Percentiles rank a stretch among this genome's conserved stretches.
phyloP scores from a whole-genome alignment of 176 grass and related monocot species.

The Oryza glumipatula region DNA sequence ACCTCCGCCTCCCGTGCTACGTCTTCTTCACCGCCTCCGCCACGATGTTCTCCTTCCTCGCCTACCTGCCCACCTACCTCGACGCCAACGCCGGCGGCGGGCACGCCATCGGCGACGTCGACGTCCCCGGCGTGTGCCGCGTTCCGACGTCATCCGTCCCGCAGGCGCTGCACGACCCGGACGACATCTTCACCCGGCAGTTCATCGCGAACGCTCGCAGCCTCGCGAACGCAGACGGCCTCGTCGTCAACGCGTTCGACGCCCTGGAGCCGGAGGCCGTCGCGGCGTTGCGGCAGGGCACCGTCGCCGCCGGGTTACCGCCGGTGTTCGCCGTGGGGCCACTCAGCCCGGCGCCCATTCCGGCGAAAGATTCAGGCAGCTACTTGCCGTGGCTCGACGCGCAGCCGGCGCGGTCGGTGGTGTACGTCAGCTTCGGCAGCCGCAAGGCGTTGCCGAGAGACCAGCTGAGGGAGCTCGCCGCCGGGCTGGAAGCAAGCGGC shows the following conservation, averaged over 20 bases:
- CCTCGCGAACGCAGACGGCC: constrained; percentile 30
- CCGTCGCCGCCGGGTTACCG: constrained; percentile 40
- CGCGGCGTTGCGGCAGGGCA: constrained; percentile 33
- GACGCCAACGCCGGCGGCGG: neutral
- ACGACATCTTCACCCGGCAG: constrained; percentile 67
- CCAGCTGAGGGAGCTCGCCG: constrained; percentile 56
- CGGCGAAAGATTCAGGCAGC: no score
- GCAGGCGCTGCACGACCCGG: constrained; percentile 55
- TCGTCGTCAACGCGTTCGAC: constrained; percentile 65
- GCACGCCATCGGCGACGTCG: constrained; percentile 41
- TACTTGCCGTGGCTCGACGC: constrained; percentile 47
- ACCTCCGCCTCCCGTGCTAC: constrained; percentile 54
- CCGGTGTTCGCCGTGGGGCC: constrained; percentile 55
- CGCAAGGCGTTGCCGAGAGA: constrained; percentile 48
- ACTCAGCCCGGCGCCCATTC: neutral
- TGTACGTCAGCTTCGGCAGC: constrained; percentile 84
- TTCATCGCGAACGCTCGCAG: constrained; percentile 58
- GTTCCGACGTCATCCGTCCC: constrained; percentile 44
- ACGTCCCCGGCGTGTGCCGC: constrained; percentile 50
- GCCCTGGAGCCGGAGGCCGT: constrained; percentile 54
- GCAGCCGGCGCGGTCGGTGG: constrained; percentile 69
- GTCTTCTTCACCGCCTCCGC: constrained; percentile 68
- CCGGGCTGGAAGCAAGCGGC: constrained; percentile 60
- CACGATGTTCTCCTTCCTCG: constrained; percentile 61
- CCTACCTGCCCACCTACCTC: constrained; percentile 52